Base-by-base conservation (phyloP, 2,329 filamentous ascomycete species). In the Hypomyces perniciosus region DNA sequence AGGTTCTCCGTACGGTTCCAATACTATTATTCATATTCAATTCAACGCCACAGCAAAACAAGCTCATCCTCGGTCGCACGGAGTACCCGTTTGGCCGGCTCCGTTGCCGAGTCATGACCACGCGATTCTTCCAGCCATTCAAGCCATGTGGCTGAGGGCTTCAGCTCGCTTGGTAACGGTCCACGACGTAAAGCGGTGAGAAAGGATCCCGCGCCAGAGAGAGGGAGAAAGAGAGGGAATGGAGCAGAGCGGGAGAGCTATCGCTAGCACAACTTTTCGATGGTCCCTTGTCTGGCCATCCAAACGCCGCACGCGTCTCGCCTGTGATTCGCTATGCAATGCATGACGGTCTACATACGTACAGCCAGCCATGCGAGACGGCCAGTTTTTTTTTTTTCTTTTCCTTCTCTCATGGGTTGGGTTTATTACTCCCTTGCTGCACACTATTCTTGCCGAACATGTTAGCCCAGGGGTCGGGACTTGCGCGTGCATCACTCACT, bases 121-220 rank as follows among this genome's bases (percentile, higher is more conserved):
- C 12, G 10, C 35, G 35, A 38, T 9, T 12, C 35, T n/a, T 5
- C 27, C 39, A 42, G 27, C 50, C 50, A 46, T 48, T 45, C 40
- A 40, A 52, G 28, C 9, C 29, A 33, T 34, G n/a, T n/a, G n/a
- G 20, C 35, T 9, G 20, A 38, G 35, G 20, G 35, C 20, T 6
- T 52, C 50, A 48, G 50, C 50, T 52, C 45, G 50, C 50, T 52
- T 52, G 50, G 45, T 40, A 44, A 48, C 28, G 44, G 34, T 45
- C 28, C 45, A 52, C 50, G 40, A 35, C 45, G 41, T 48, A 33
- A 38, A 52, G 50, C 50, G 50, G 50, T 48, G 50, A 48, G 39
- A 48, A 35, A 29, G 45, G 35, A 44, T 30, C 39, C 20, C 31
- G 41, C 38, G 31, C 44, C 44, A 47, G 38, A 20, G 10, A 10